Conservation (phyloP, 306 rosid genomes). For the Pyrus bretschneideri region DNA sequence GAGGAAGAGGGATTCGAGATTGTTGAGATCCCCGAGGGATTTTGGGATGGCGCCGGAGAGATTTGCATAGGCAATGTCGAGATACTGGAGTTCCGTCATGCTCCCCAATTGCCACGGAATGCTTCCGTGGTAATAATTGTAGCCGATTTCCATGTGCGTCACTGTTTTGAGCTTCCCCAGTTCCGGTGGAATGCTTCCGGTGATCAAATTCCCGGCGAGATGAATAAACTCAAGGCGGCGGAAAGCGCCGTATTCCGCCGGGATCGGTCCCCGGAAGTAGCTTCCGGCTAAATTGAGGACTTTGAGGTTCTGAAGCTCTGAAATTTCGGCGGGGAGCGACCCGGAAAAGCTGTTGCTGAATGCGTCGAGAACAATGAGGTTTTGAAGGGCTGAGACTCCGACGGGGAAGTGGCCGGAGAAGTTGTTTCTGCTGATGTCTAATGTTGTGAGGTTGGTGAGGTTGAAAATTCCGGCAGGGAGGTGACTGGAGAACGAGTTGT, state of each 20-base stretch:
- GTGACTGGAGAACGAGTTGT: constrained; percentile 64
- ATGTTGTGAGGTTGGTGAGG: constrained; percentile 50
- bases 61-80: constrained; percentile 84
- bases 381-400: constrained; percentile 45
- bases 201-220: constrained; percentile 76
- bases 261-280: constrained; percentile 83
- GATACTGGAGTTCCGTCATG: constrained; percentile 74
- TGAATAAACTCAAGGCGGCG: constrained; percentile 72
- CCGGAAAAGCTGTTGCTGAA: constrained; percentile 90
- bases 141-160: constrained; percentile 91
- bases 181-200: constrained; percentile 64
- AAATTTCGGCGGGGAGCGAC: constrained; percentile 53
- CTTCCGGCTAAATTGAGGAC: constrained; percentile 83
- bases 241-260: constrained; percentile 72
- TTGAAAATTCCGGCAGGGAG: constrained; percentile 61
- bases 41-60: constrained; percentile 67
- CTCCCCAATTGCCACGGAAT: constrained; percentile 72
- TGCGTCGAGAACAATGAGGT: constrained; percentile 60
- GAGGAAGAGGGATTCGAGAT: constrained; percentile 64
- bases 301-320: constrained; percentile 48
- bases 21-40: constrained; percentile 65
- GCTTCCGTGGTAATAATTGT: constrained; percentile 52
- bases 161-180: constrained; percentile 79
- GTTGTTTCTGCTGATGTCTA: constrained; percentile 83
- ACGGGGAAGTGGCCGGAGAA: constrained; percentile 74